Evolutionary conservation across 202 grass and related monocot species (phyloP).

Genomic region (Dendrocalamus latiflorus): DNA sequence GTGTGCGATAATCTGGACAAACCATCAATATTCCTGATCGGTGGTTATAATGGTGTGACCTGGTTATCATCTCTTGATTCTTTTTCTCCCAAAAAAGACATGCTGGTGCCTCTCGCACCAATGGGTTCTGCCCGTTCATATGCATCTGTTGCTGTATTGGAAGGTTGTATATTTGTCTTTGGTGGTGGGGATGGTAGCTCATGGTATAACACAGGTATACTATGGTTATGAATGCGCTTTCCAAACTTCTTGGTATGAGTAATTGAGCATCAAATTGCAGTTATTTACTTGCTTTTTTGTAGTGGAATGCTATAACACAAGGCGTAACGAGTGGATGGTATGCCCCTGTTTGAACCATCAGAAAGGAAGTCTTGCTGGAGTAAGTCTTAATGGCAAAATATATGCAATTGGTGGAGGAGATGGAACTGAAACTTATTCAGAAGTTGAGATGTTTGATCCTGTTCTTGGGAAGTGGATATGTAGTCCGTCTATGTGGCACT

Average conservation of each 20-base stretch:
- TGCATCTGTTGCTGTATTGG: slow-evolving; percentile 51
- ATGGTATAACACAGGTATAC: slow-evolving; percentile 71
- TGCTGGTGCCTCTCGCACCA: slow-evolving; percentile 48
- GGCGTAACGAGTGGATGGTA: slow-evolving; percentile 56
- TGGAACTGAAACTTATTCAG: slow-evolving; percentile 51
- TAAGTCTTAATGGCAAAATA: slow-evolving; percentile 62
- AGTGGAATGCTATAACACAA: slow-evolving; percentile 88
- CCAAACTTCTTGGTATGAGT: slow-evolving; percentile 16
- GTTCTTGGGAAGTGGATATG: slow-evolving; percentile 75
- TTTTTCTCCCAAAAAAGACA: slow-evolving; percentile 49
- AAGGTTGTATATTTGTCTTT: slow-evolving; percentile 63
- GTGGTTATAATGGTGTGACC: too few species aligned
- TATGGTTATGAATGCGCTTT: slow-evolving; percentile 16
- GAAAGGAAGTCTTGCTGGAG: slow-evolving; percentile 76
- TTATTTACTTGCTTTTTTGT: slow-evolving; percentile 19
- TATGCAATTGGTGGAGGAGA: slow-evolving; percentile 79
- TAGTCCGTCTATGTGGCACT: slow-evolving; percentile 44
- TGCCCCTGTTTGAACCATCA: slow-evolving; percentile 62
- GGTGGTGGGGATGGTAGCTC: slow-evolving; percentile 68
- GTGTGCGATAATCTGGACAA: too few species aligned
- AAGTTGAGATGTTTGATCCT: slow-evolving; percentile 91
- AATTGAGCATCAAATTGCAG: slow-evolving; percentile 19
- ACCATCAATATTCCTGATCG: too few species aligned
- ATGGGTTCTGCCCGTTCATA: slow-evolving; percentile 73
- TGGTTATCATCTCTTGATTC: slow-evolving; percentile 69